phyloP scores from a whole-genome alignment of 1,139 yeast genomes.

The Zygosaccharomyces sapae region DNA sequence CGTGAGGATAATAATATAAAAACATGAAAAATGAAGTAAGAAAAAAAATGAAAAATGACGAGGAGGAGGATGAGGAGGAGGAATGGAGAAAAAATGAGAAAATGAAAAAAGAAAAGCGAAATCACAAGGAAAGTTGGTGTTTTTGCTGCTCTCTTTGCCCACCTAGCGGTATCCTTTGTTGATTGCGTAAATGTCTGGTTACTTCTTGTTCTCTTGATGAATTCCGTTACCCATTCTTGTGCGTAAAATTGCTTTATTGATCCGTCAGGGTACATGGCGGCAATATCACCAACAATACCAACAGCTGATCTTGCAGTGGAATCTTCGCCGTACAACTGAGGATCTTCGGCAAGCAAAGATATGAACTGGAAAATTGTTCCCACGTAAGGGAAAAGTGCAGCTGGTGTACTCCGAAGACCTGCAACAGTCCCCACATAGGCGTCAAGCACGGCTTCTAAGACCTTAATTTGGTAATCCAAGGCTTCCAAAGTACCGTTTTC shows the following conservation, averaged over 20 bases:
- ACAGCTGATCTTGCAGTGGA: conserved; percentile 72
- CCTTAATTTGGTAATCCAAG: conserved; percentile 64
- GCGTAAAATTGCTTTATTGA: conserved; percentile 60
- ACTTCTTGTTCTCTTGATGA: conserved; percentile 69
- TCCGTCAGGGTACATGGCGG: conserved; percentile 77
- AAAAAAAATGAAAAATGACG: conserved; percentile 9
- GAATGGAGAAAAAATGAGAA: conserved; percentile 14
- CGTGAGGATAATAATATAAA: conserved; percentile 15
- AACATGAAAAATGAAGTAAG: conserved; percentile 17
- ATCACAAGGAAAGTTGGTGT: conserved; percentile 33
- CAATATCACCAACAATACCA: conserved; percentile 89
- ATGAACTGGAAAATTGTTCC: conserved; percentile 69
- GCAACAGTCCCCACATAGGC: conserved; percentile 94
- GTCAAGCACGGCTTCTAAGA: conserved; percentile 85
- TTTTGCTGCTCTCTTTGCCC: conserved; percentile 78
- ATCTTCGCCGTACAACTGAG: conserved; percentile 57
- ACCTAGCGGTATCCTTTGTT: conserved; percentile 86
- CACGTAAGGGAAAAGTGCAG: conserved; percentile 58
- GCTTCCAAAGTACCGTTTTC: conserved; percentile 65
- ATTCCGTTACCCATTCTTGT: conserved; percentile 73
- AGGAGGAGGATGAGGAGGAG: no score
- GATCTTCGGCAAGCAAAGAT: conserved; percentile 55
- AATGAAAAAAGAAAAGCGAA: conserved; percentile 7
- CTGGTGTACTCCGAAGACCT: conserved; percentile 71
- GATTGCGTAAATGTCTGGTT: conserved; percentile 56